Conservation (phyloP, 805 yeast species). For the Nakazawaea anatomiae region DNA sequence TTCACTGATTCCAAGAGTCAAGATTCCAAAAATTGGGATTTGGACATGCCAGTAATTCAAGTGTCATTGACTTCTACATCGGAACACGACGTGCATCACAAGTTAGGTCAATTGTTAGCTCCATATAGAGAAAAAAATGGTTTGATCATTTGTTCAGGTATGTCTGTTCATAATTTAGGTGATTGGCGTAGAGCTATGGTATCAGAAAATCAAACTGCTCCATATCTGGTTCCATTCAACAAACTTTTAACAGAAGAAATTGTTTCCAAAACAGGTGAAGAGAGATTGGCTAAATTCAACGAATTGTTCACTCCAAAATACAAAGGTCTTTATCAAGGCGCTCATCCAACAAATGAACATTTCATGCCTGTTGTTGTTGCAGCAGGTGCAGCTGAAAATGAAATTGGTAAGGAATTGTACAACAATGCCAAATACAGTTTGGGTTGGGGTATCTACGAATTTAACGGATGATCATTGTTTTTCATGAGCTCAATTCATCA, state of each 20-base stretch:
- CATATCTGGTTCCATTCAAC: conserved; percentile 53
- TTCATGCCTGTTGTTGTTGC: conserved; percentile 63
- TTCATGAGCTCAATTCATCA: no score
- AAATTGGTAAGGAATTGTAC: conserved; percentile 39
- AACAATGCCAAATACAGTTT: conserved; percentile 37
- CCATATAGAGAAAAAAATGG: conserved; percentile 48
- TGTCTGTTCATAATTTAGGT: conserved; percentile 71
- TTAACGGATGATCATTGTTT: background rate
- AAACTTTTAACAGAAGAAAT: conserved; percentile 31
- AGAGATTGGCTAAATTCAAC: conserved; percentile 31
- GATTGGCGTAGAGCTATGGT: conserved; percentile 36
- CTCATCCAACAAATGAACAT: conserved; percentile 80
- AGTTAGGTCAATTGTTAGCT: conserved; percentile 51
- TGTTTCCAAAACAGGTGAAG: conserved; percentile 25
- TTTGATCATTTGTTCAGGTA: conserved; percentile 61
- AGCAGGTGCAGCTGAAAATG: conserved; percentile 42
- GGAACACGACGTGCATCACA: conserved; percentile 37
- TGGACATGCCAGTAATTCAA: conserved; percentile 44
- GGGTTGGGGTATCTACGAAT: conserved; percentile 69
- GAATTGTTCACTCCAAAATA: conserved; percentile 23
- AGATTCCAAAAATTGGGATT: conserved; percentile 31
- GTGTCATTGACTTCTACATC: conserved; percentile 39
- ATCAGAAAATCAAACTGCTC: conserved; percentile 21
- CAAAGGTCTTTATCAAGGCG: conserved; percentile 29
- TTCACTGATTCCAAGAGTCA: conserved; percentile 36